These are phyloP conservation scores for Pseudocercospora fuligena DNA, from an alignment of 2,329 filamentous ascomycete genomes.

Conservation along the genomic window DNA sequence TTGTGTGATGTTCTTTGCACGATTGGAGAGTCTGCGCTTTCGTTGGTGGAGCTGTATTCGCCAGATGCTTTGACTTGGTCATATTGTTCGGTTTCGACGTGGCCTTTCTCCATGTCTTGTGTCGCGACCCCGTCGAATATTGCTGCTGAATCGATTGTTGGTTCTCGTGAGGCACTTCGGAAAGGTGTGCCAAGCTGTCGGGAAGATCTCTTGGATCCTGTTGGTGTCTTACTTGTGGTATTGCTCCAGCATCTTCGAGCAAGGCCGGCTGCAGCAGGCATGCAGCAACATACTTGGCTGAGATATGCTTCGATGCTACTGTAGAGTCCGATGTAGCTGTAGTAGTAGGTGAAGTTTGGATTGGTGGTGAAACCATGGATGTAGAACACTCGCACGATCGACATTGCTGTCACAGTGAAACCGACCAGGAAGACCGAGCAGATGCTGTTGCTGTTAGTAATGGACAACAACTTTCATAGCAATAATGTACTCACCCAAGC, in stretches of 20 bases:
- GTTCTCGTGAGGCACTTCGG: conserved; percentile 11
- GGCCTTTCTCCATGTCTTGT: background rate
- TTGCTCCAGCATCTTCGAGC: conserved; percentile 5
- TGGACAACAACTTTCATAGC: background rate
- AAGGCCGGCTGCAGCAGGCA: conserved; percentile 22
- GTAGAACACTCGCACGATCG: conserved; percentile 22
- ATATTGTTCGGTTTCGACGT: background rate
- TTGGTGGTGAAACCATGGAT: conserved; percentile 7
- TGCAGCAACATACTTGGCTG: conserved; percentile 27
- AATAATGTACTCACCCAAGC: conserved; percentile 18
- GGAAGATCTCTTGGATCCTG: conserved; percentile 17
- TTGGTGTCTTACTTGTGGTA: background rate
- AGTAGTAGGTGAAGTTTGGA: conserved; percentile 23
- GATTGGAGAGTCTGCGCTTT: background rate
- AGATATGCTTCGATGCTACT: conserved; percentile 26
- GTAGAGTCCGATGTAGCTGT: conserved; percentile 23
- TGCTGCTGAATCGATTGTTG: conserved; percentile 7
- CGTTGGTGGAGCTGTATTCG: conserved; percentile 9
- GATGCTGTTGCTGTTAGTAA: conserved; percentile 6
- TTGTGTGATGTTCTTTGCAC: conserved; percentile 15
- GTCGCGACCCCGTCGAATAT: background rate
- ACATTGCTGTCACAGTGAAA: conserved; percentile 21
- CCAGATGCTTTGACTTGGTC: background rate
- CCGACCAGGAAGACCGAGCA: conserved; percentile 23
- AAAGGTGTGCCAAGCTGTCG: conserved; percentile 1